Conservation (phyloP, 768 basidiomycete species). For the Chalciporus piperatus region DNA sequence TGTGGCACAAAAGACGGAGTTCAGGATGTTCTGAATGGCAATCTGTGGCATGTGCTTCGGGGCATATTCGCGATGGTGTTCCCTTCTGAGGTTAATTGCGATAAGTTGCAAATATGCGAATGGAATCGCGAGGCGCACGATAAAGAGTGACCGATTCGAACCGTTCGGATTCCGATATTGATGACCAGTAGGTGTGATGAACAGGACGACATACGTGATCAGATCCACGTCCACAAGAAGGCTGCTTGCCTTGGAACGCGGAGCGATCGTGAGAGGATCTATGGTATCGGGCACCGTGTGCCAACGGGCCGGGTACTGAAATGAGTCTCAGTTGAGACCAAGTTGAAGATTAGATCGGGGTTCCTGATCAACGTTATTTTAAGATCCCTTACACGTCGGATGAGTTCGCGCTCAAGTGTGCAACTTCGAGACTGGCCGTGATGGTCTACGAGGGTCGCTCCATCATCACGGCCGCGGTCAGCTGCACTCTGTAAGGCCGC, state of each 20-base stretch:
- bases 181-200: conserved; percentile 4
- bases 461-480: not conserved
- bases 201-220: conserved; percentile 7
- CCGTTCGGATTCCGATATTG: conserved; percentile 17
- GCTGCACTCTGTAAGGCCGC: not conserved
- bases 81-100: conserved; percentile 21
- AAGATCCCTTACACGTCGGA: conserved; percentile 11
- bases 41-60: no score
- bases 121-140: conserved; percentile 3
- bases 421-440: not conserved
- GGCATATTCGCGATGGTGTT: not conserved
- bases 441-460: no score
- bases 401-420: not conserved
- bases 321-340: conserved; percentile 4
- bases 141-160: conserved; percentile 3
- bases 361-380: conserved; percentile 25
- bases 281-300: conserved; percentile 9
- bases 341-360: conserved; percentile 1
- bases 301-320: conserved; percentile 7
- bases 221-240: conserved; percentile 2
- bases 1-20: conserved; percentile 1
- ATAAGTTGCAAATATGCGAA: conserved; percentile 8
- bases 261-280: conserved; percentile 25
- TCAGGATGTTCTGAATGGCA: not conserved
- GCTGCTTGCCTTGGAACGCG: not conserved